Base-by-base conservation (phyloP, 352 stramenopile genomes). In the Phytophthora colocasiae region DNA sequence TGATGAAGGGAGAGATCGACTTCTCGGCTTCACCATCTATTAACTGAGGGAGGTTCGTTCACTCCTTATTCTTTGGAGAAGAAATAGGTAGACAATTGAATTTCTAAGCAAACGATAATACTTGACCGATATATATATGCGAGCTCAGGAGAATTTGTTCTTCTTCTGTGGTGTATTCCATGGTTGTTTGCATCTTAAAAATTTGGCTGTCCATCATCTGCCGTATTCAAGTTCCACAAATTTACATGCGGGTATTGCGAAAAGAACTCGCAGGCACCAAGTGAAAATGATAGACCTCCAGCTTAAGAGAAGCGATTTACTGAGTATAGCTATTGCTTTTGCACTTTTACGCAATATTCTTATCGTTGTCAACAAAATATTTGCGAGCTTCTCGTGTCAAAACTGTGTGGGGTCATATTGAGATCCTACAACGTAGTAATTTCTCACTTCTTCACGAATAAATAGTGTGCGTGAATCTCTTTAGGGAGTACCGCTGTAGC, bases 401-500 rank as follows among this genome's bases (percentile, higher is more conserved):
- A 67, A 67, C 34, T 67, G 59, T 31, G 61, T 58, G n/a, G 31
- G 49, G 36, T 51, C 29, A 39, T 36, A 24, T 46, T 36, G 31
- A 11, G 31, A 11, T 5, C 31, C 31, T 36, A 36, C 7, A 12
- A 36, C 31, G 8, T 47, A 32, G 40, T 49, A 48, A 59, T 14
- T 50, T 58, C 17, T 14, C 51, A 54, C 31, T 59, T 34, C 14
- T 50, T 32, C 22, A 40, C 44, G 52, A 62, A 71, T 71, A 66
- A 71, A 71, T 71, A 71, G 48, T 8, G 31, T 39, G 27, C 27
- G 29, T 34, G 29, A 11, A 9, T 34, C 6, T 36, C 31, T 36
- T 36, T 36, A 27, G 48, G 48, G 48, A 56, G 56, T 66, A 66
- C 56, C 63, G 63, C 56, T 36, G 34, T 48, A 36, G 34, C 54